A percentile compares a stretch with the other conserved stretches of the same genome.
phyloP scores from a whole-genome alignment of 2,329 filamentous ascomycete genomes.

The Sporothrix luriei region DNA sequence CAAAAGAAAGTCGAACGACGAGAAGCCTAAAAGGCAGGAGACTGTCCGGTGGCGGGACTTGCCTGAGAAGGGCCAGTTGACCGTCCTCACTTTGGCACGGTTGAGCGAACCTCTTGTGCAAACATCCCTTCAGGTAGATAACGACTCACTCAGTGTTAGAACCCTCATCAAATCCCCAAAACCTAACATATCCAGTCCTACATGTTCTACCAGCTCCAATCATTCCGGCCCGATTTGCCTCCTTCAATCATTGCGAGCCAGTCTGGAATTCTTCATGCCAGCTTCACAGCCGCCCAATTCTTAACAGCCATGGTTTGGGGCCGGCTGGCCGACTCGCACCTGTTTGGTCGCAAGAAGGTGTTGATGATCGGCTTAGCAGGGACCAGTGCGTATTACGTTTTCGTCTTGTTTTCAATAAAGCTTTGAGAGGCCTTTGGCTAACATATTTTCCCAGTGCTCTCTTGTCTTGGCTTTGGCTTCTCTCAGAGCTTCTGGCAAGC shows the following conservation, averaged over 20 bases:
- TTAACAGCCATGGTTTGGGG: conserved; percentile 84
- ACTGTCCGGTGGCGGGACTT: conserved; percentile 69
- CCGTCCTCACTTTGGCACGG: conserved; percentile 75
- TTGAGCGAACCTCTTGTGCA: conserved; percentile 82
- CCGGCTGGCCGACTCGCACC: conserved; percentile 63
- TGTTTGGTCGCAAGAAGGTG: conserved; percentile 73
- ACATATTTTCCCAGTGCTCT: conserved; percentile 47
- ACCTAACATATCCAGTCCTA: conserved; percentile 58
- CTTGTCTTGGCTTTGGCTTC: conserved; percentile 71
- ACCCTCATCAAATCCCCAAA: no score
- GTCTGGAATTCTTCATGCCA: conserved; percentile 74
- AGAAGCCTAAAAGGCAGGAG: neutral
- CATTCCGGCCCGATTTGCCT: conserved; percentile 61
- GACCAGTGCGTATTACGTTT: conserved; percentile 49
- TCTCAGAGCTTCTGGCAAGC: conserved; percentile 64
- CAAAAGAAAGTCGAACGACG: neutral
- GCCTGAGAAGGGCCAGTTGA: conserved; percentile 74
- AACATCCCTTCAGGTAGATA: conserved; percentile 59
- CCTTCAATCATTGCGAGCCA: conserved; percentile 72
- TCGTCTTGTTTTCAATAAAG: fast-evolving
- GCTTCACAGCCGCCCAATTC: conserved; percentile 81
- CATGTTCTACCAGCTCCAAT: conserved; percentile 86
- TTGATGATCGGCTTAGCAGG: conserved; percentile 75
- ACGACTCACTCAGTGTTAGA: no score
- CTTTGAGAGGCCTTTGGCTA: neutral